Evolutionary conservation across 1,284 basidiomycete species (phyloP).

Genomic region (Rhodotorula sp.): DNA sequence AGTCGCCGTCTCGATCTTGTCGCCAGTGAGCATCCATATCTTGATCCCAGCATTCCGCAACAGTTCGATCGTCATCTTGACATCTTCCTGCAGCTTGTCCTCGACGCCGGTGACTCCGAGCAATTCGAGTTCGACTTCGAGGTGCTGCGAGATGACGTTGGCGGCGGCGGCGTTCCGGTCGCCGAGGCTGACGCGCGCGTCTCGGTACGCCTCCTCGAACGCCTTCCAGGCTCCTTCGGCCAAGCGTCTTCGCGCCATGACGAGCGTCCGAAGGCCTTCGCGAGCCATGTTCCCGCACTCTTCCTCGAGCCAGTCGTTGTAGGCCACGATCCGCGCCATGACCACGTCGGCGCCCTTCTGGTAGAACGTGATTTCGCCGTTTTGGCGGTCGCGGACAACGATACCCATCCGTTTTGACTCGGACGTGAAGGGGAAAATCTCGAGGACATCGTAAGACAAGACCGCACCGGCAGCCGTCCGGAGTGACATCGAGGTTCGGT

Average conservation of each 20-base stretch:
- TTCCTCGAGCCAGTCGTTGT: conserved; percentile 99
- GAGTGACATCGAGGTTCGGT: conserved; percentile 80
- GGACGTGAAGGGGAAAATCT: conserved; percentile 94
- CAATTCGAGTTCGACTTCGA: conserved; percentile 88
- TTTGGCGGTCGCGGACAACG: conserved; percentile 73
- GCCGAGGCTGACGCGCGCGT: conserved; percentile 72
- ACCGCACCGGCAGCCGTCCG: conserved; percentile 64
- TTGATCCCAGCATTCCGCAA: conserved; percentile 94
- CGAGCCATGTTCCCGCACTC: conserved; percentile 98
- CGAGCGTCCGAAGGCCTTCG: conserved; percentile 90
- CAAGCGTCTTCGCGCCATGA: conserved; percentile 80
- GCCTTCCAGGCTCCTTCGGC: conserved; percentile 65
- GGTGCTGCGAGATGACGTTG: conserved; percentile 65
- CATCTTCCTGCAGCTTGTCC: conserved; percentile 96
- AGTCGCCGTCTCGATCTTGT: conserved; percentile 98
- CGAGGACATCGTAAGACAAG: conserved; percentile 78
- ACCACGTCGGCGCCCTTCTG: conserved; percentile 98
- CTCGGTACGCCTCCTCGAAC: conserved; percentile 73
- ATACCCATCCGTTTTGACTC: conserved; percentile 99
- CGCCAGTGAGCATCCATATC: conserved; percentile 99
- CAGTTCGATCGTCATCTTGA: conserved; percentile 88
- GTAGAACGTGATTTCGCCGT: conserved; percentile 79
- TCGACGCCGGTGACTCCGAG: conserved; percentile 95
- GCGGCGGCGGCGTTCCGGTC: conserved; percentile 78
- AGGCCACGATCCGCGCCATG: conserved; percentile 89